Evolutionary conservation across 2,329 filamentous ascomycete genomes (phyloP), one percentile per base, ranked within the genome.

Genomic region (Fusarium sp.): DNA sequence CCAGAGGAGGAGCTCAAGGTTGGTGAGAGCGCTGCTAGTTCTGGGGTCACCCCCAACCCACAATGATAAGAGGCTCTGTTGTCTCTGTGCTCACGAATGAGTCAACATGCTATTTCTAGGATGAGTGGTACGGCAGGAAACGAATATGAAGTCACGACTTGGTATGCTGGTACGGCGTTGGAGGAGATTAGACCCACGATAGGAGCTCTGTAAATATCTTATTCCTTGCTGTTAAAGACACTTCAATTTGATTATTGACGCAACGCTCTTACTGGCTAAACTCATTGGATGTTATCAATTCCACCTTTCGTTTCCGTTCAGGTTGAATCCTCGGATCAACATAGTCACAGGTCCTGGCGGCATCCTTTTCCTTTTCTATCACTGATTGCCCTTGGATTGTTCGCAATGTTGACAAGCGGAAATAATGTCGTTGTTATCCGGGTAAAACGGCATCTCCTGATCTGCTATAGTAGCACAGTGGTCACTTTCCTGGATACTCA

Each of bases 11-110:
- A 89, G 74, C 78, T 91, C 44, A 83, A 84, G 54, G 88, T 91
- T 30, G 89, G 89, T 2, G 88, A 91, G 80, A 90, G 88, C 66
- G 89, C 89, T 1, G 86, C 88, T 2, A 89, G 86, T 71, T 76
- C 77, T 15, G 77, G 78, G 16, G 69, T 79, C 16, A 66, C 58
- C n/a, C 62, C 70, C 27, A 69, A 57, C 12, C 34, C 60, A 2
- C 60, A 61, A 59, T 70, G 53, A 63, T 43, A 30, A 9, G 43
- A 41, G 46, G 23, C 4, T 16, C 6, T 3, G 7, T 12, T 16
- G 52, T 10, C 15, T 28, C 15, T 37, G 12, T 4, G 50, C 52
- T 23, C 23, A 23, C 23, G 23, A 23, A 13, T 37, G 31, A 18
- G 3, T 50, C 13, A n/a, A 50, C 4, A 9, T 30, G 51, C 12